Base-by-base conservation (phyloP, 306 rosid species). In the Trifolium pratense region DNA sequence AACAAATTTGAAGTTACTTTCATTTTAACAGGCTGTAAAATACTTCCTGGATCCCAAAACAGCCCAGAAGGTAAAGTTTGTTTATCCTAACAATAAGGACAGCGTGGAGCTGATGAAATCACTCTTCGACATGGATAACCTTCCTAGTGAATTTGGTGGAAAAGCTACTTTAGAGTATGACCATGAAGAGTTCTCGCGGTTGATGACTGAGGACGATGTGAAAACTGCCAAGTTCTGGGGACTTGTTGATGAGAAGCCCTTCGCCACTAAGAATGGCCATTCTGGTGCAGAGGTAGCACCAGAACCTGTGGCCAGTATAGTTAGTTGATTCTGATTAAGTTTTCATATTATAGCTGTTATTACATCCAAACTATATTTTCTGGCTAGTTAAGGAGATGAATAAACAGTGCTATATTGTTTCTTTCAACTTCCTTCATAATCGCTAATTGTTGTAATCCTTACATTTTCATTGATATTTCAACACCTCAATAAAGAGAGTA, bases 221-320 rank as follows among this genome's bases (percentile, higher is more conserved):
- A 89, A 87, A 80, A 91, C 98, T 57, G 91, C 98, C 58, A 83
- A 86, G 69, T 87, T 87, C 78, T 94, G 98, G 98, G 92, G 88
- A 69, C 32, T 84, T 34, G 84, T 85, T 42, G 85, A 87, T 43
- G 85, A 87, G 69, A 82, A 84, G 59, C 83, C 84, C 65, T 73
- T 45, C 74, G 69, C 18, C 75, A 46, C 53, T 7, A 65, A 42
- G 75, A 88, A 79, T 29, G 93, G 82, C 0, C 87, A 76, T 58
- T 45, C 67, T 14, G 85, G 85, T 13, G 76, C 82, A 34, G 89
- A 77, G 71, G 89, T 86, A 37, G 83, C 81, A 48, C 90, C 85
- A 14, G 85, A 82, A 78, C 84, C 84, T 4, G 61, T 53, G 45
- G 56, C 68, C 18, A 60, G 58, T 71, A 59, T 59, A 36, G 71